Conservation (phyloP, 2,329 filamentous ascomycete species). For the Ceratocystis ficicola region DNA sequence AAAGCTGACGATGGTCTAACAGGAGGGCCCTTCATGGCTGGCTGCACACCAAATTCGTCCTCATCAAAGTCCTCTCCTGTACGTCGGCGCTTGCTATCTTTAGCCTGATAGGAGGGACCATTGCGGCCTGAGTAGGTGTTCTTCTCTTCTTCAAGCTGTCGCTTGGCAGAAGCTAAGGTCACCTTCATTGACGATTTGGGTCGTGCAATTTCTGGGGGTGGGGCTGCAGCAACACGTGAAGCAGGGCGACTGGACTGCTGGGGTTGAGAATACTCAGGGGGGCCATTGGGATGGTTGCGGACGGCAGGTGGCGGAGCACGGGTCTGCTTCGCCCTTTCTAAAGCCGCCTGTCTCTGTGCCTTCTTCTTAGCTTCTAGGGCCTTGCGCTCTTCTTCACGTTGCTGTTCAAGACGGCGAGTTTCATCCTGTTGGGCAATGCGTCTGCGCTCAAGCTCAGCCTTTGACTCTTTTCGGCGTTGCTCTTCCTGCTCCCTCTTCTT, state of each 20-base stretch:
- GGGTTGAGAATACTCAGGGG: constrained; percentile 35
- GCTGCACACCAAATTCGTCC: constrained; percentile 43
- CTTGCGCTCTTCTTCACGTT: constrained; percentile 49
- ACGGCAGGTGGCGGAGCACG: constrained; percentile 49
- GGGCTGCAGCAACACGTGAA: constrained; percentile 47
- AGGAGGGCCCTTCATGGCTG: constrained; percentile 63
- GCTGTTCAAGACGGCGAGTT: constrained; percentile 44
- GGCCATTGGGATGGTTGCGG: constrained; percentile 42
- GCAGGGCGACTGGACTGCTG: constrained; percentile 34
- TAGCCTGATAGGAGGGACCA: constrained; percentile 50
- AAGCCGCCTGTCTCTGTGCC: constrained; percentile 49
- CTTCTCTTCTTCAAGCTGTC: constrained; percentile 54
- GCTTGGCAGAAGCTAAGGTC: constrained; percentile 58
- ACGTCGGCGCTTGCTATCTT: constrained; percentile 67
- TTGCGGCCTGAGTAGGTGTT: constrained; percentile 43
- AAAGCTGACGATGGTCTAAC: constrained; percentile 63
- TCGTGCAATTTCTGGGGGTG: constrained; percentile 30
- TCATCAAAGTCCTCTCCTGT: constrained; percentile 62
- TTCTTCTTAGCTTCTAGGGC: constrained; percentile 54
- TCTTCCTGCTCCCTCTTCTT: constrained; percentile 80
- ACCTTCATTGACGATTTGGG: constrained; percentile 31
- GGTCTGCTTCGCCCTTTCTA: constrained; percentile 55
- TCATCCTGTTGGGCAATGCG: constrained; percentile 55
- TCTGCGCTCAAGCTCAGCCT: constrained; percentile 69
- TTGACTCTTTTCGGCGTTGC: constrained; percentile 68